Evolutionary conservation across 129 eudicot genomes (phyloP).

Genomic region (Erigeron canadensis): DNA sequence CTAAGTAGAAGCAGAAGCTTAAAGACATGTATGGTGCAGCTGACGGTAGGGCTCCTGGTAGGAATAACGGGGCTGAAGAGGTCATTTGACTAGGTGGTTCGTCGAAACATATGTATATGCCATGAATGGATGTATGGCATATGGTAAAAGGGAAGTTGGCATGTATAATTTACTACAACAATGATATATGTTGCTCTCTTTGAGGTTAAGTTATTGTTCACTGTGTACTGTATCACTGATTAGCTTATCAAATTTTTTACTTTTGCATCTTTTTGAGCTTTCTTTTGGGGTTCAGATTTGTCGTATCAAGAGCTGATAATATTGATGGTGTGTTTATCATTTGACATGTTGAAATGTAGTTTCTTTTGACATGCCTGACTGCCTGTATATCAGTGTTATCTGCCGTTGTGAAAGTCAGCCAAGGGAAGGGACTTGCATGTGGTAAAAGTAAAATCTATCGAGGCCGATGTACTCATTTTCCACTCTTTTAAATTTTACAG

Average conservation of each 20-base stretch:
- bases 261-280: slow-evolving; percentile 3
- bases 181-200: slow-evolving; percentile 6
- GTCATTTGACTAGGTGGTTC: slow-evolving; percentile 81
- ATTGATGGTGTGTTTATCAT: background rate
- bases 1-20: slow-evolving; percentile 71
- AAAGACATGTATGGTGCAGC: slow-evolving; percentile 71
- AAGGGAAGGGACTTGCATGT: no score
- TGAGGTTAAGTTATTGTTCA: slow-evolving; percentile 27
- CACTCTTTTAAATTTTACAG: no score
- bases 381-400: background rate
- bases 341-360: background rate
- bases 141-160: slow-evolving; percentile 17
- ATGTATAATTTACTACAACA: slow-evolving; percentile 7
- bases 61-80: slow-evolving; percentile 69
- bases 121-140: slow-evolving; percentile 1
- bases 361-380: background rate
- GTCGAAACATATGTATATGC: background rate
- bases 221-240: slow-evolving; percentile 27
- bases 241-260: slow-evolving; percentile 28
- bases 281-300: background rate
- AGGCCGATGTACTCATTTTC: no score
- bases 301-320: background rate
- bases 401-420: no score
- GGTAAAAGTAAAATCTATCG: no score
- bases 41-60: slow-evolving; percentile 31